Evolutionary conservation across 2,329 filamentous ascomycete species (phyloP).

Genomic region (Phialophora expanda): DNA sequence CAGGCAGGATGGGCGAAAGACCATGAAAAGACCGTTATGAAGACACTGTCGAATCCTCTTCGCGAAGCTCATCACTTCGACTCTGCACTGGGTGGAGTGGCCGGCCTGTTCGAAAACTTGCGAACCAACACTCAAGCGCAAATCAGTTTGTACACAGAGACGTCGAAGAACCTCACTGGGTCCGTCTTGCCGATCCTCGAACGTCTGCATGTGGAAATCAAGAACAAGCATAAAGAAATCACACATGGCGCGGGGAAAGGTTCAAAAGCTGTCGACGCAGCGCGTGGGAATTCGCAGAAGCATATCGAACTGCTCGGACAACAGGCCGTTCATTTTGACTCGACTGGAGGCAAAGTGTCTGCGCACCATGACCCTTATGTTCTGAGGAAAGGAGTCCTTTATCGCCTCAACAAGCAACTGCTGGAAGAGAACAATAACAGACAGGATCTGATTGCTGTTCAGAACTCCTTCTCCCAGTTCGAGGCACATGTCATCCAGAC

Average conservation of each 20-base stretch:
- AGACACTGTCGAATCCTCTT: slow-evolving; percentile 85
- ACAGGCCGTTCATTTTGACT: slow-evolving; percentile 79
- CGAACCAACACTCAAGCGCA: slow-evolving; percentile 87
- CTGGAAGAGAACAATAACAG: slow-evolving; percentile 94
- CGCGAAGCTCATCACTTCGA: slow-evolving; percentile 94
- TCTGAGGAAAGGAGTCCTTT: slow-evolving; percentile 76
- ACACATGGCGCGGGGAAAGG: slow-evolving; percentile 78
- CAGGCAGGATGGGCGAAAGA: slow-evolving; percentile 87
- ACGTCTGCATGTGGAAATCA: slow-evolving; percentile 92
- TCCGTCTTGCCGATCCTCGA: slow-evolving; percentile 87
- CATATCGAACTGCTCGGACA: slow-evolving; percentile 93
- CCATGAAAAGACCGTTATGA: slow-evolving; percentile 84
- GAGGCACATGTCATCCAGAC: slow-evolving; percentile 84
- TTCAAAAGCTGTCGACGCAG: slow-evolving; percentile 89
- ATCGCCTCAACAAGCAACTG: slow-evolving; percentile 88
- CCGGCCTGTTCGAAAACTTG: slow-evolving; percentile 92
- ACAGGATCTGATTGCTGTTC: slow-evolving; percentile 85
- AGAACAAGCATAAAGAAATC: slow-evolving; percentile 92
- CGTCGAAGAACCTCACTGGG: slow-evolving; percentile 85
- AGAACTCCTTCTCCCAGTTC: slow-evolving; percentile 85
- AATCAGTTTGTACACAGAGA: slow-evolving; percentile 86
- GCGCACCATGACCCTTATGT: slow-evolving; percentile 86
- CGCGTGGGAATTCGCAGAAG: slow-evolving; percentile 84
- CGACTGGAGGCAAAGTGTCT: slow-evolving; percentile 71
- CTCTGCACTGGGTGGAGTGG: slow-evolving; percentile 82